Conservation (phyloP, 306 rosid species). For the Acacia acuminata region DNA sequence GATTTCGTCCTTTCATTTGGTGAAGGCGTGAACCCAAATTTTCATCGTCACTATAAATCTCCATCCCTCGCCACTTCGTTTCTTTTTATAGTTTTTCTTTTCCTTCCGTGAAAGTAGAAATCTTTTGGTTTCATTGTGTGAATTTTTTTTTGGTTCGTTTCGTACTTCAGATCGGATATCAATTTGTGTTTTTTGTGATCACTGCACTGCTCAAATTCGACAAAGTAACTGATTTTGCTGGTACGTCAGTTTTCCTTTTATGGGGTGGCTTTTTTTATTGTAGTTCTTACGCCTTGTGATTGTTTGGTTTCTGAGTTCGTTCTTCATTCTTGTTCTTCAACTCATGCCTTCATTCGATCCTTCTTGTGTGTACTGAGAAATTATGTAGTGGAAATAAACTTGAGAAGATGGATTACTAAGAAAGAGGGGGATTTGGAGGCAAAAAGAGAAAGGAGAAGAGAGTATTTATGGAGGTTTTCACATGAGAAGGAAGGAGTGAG, state of each 20-base stretch:
- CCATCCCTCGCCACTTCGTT: neutral
- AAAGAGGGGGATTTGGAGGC: too few relatives aligned
- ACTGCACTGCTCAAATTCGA: conserved; percentile 95
- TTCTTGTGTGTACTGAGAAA: too few relatives aligned
- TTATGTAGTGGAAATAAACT: too few relatives aligned
- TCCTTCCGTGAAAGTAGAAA: neutral
- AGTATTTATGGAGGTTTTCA: too few relatives aligned
- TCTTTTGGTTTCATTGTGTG: neutral
- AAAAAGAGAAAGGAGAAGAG: too few relatives aligned
- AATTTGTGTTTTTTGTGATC: conserved; percentile 68
- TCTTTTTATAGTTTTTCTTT: neutral
- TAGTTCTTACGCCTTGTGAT: neutral
- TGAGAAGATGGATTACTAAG: too few relatives aligned
- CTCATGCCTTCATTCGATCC: too few relatives aligned
- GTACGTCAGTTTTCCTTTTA: conserved; percentile 35
- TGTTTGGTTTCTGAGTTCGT: conserved; percentile 21
- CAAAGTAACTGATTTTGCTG: conserved; percentile 95
- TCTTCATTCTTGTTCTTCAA: too few relatives aligned
- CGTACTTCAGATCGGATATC: conserved; percentile 67
- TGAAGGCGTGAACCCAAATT: too few relatives aligned
- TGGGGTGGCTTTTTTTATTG: neutral
- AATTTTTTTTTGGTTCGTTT: neutral
- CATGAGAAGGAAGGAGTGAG: too few relatives aligned
- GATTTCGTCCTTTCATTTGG: too few relatives aligned
- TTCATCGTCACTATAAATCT: conserved; percentile 67